Base-by-base conservation (phyloP, 2,329 filamentous ascomycete species). In the Penicillium sp. region DNA sequence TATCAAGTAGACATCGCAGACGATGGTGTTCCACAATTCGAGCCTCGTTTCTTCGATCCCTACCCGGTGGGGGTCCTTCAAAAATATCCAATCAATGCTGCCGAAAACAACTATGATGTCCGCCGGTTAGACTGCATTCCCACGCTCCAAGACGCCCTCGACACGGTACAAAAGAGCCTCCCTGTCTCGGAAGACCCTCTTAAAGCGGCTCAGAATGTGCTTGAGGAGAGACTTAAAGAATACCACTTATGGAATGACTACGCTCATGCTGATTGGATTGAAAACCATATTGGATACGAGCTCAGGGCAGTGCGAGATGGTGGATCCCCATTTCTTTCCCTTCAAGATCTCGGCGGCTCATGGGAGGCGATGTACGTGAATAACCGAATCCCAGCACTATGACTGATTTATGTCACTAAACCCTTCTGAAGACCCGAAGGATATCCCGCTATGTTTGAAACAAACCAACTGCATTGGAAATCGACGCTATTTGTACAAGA, bases 71-170 rank as follows among this genome's bases (percentile, higher is more conserved):
- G 20, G 8, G 4, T 44, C 31, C 31, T 44, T 20, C 27, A 27
- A 32, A 44, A 37, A 25, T 37, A 44, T 44, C 42, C 42, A n/a
- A 32, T 44, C 31, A 18, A 44, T 35, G 20, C 31, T 44, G 28
- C 24, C 15, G 12, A 1, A 13, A 44, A 33, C 8, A 20, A 44
- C 13, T 32, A 35, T 12, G 42, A 35, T 28, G 12, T 44, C 6
- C 18, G 28, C 24, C 42, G 18, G 42, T 18, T 44, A 8, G 6
- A 10, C 18, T 25, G 18, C 23, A 3, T 24, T 33, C 42, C 42
- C 18, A 35, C 28, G 20, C 13, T 33, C 31, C 18, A 44, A 32
- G 29, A 32, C 23, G 20, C 31, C 28, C 23, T 44, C 27, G 23
- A 35, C 9, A 35, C 18, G 31, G 18, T 44, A 32, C 40, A 29